Base-by-base conservation (phyloP, 2,329 filamentous ascomycete species). In the Sordariomycetes sp. region DNA sequence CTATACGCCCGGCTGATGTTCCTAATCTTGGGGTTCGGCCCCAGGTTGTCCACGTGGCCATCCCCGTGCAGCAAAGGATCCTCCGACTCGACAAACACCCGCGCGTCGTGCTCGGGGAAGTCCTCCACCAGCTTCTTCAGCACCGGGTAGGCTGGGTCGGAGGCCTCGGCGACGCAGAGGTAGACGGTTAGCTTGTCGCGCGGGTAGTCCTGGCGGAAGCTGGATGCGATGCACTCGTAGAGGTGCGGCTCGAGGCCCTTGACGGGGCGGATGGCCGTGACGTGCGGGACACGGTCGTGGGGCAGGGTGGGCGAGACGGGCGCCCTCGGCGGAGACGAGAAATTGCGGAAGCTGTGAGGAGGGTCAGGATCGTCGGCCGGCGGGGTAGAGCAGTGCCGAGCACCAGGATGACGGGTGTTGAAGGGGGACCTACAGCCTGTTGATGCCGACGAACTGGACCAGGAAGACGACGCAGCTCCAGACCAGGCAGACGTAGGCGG, bases 1-100 rank as follows among this genome's bases (percentile, higher is more conserved):
- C 91, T 78, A 68, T 97, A 99, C 2, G 90, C 92, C 51, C 90
- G 83, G 69, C 92, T 97, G 78, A 97, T 90, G 70, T 99, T 99
- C 55, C 94, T 81, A 65, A 99, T 95, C 76, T 99, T 99, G n/a
- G 94, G 94, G 67, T 99, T 99, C 1, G 94, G 94, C 0, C 95
- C 95, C 59, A 97, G 79, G 59, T 82, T 79, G 61, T 79, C 72
- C 55, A 72, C 66, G 53, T 78, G 72, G 57, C 78, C 79, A 12
- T 73, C 71, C 34, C 78, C 79, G 57, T 83, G 79, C 10, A 96
- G 74, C 34, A 83, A 70, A 0, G 88, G 83, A 68, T 96, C 91
- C 60, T 96, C 88, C 55, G 88, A 82, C 73, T 97, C 93, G 54
- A 97, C 78, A 12, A 92, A 79, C 3, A 97, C 77, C 57, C 79